Evolutionary conservation across 2,329 filamentous ascomycete genomes (phyloP).

Genomic region (Ciborinia camelliae): DNA sequence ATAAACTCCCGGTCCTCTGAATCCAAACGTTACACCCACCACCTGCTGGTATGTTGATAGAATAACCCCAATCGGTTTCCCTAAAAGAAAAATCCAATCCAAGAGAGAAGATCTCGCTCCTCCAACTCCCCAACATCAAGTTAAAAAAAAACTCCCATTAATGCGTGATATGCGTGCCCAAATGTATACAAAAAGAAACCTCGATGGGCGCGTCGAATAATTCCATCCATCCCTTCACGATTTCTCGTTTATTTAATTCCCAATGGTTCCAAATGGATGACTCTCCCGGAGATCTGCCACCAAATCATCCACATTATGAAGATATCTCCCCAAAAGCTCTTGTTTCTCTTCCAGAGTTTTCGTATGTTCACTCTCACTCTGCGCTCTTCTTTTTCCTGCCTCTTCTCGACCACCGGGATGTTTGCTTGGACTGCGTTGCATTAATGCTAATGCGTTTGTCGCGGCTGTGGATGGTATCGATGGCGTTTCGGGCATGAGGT

Average conservation of each 20-base stretch:
- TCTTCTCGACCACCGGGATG: constrained; percentile 48
- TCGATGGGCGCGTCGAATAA: background rate
- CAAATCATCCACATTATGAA: constrained; percentile 61
- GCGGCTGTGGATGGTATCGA: constrained; percentile 50
- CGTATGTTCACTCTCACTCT: constrained; percentile 42
- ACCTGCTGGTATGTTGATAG: background rate
- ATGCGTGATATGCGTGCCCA: constrained; percentile 4
- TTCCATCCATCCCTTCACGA: background rate
- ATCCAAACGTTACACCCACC: background rate
- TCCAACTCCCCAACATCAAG: background rate
- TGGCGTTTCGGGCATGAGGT: constrained; percentile 87
- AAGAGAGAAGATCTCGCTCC: background rate
- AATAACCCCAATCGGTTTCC: background rate
- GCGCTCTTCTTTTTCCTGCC: constrained; percentile 35
- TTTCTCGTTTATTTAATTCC: constrained; percentile 34
- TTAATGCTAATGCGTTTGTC: constrained; percentile 47
- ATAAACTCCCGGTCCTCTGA: background rate
- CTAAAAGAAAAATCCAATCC: background rate
- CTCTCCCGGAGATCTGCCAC: constrained; percentile 73
- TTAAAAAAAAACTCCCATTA: constrained; percentile 9
- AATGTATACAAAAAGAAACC: background rate
- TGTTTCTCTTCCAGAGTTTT: constrained; percentile 66
- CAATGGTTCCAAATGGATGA: constrained; percentile 65
- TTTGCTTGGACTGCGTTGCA: constrained; percentile 68
- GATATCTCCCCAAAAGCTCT: constrained; percentile 57